Base-by-base conservation (phyloP, 805 yeast genomes). In the Candida ascalaphidarum region DNA sequence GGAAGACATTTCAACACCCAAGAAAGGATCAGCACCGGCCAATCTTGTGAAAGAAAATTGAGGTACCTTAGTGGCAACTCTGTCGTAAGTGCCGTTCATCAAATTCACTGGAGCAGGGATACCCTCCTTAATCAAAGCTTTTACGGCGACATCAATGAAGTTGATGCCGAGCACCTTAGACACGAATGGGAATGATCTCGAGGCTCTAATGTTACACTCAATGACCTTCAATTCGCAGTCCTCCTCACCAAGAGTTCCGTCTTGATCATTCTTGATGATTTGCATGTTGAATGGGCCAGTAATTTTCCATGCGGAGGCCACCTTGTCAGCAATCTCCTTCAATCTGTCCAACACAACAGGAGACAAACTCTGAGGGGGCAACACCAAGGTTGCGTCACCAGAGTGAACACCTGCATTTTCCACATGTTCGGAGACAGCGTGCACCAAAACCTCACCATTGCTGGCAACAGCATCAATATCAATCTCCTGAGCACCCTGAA, bases 271-370 rank as follows among this genome's bases (percentile, higher is more conserved):
- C 59, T 81, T 79, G 58, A 92, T 92, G 54, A 92, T 79, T 68
- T 92, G 97, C 94, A 89, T 94, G 67, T 89, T 89, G 74, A 82
- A 89, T 15, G 98, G 98, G 48, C 98, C 98, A 25, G 96, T 84
- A 48, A 89, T 88, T 35, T 84, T 81, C 82, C 92, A 86, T 17
- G 97, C 97, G 33, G 65, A 56, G 21, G 95, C 97, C 49, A 89
- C 95, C 65, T 85, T 88, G 47, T 80, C 89, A 32, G 97, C 88
- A 46, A 86, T 86, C 27, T 70, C 85, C 61, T 83, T 84, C 44
- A 89, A 68, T 51, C 96, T 74, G 15, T 46, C 60, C 71, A 88
- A 66, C 29, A 77, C 68, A 11, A 60, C 66, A 26, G 77, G 77
- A 25, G 77, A 74, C 36, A 92, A 66, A 35, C 68, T 63, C 56